phyloP scores from a whole-genome alignment of 495 filamentous ascomycete genomes.

The Penicilliopsis zonata region DNA sequence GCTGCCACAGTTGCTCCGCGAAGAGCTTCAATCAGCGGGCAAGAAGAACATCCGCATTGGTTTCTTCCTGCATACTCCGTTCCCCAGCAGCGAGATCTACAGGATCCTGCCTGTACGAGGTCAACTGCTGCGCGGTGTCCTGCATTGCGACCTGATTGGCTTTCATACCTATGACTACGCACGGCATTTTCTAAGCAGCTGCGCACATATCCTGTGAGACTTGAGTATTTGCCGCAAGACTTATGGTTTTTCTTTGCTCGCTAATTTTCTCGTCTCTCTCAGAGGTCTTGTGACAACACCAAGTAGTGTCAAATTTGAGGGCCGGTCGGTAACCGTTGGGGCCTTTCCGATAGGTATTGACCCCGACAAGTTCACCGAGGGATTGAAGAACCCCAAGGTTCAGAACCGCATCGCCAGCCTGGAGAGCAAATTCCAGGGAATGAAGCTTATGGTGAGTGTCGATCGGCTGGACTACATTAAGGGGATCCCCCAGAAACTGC shows the following conservation, averaged over 20 bases:
- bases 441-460: slow-evolving; percentile 83
- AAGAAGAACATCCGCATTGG: slow-evolving; percentile 70
- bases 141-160: slow-evolving; percentile 74
- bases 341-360: slow-evolving; percentile 87
- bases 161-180: slow-evolving; percentile 90
- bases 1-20: slow-evolving; percentile 69
- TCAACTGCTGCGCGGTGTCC: slow-evolving; percentile 59
- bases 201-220: slow-evolving; percentile 68
- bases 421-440: slow-evolving; percentile 70
- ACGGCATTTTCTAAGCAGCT: slow-evolving; percentile 73
- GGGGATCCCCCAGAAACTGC: slow-evolving; percentile 79
- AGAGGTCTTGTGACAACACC: slow-evolving; percentile 60
- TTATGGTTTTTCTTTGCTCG: slow-evolving; percentile 4
- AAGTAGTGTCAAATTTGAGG: slow-evolving; percentile 65
- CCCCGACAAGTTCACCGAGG: slow-evolving; percentile 73
- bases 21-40: slow-evolving; percentile 49
- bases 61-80: slow-evolving; percentile 84
- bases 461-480: slow-evolving; percentile 88
- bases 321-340: slow-evolving; percentile 59
- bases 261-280: neutral
- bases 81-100: slow-evolving; percentile 82
- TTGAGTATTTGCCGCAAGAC: too few species aligned
- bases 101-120: slow-evolving; percentile 74
- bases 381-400: slow-evolving; percentile 57
- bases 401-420: slow-evolving; percentile 64